A percentile compares a stretch with the other conserved stretches of the same genome.
phyloP scores from a whole-genome alignment of 164 flowering plant species.

The Aristolochia contorta region DNA sequence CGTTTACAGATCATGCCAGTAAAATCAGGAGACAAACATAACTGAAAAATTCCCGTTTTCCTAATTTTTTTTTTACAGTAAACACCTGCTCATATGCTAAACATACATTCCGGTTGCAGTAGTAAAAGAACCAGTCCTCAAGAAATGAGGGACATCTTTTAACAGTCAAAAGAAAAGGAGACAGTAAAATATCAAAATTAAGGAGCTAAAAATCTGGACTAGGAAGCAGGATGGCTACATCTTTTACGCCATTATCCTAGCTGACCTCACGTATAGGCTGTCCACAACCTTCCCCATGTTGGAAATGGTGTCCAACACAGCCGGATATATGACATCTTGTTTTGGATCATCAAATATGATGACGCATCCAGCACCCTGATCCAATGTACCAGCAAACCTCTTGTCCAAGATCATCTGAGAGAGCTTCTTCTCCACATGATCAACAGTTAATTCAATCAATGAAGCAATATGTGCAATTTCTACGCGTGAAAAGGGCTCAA shows the following conservation, averaged over 20 bases:
- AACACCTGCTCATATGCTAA: no score
- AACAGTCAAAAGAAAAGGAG: no score
- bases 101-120: no score
- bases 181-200: no score
- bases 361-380: slow-evolving; percentile 60
- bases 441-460: slow-evolving; percentile 44
- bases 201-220: no score
- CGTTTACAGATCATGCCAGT: no score
- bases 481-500: slow-evolving; percentile 55
- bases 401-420: slow-evolving; percentile 23
- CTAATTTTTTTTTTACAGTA: no score
- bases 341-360: slow-evolving; percentile 50
- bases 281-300: slow-evolving; percentile 26
- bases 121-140: no score
- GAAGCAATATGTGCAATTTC: slow-evolving; percentile 48
- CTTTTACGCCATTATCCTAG: slow-evolving; percentile 14
- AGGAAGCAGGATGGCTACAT: no score
- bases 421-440: slow-evolving; percentile 46
- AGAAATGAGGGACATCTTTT: no score
- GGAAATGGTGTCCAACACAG: slow-evolving; percentile 28
- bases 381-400: slow-evolving; percentile 41
- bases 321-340: slow-evolving; percentile 45
- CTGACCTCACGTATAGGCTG: slow-evolving; percentile 34
- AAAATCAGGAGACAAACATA: no score
- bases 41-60: no score